These are phyloP conservation scores for Xylaria bambusicola DNA, from an alignment of 495 filamentous ascomycete species.

Conservation along the genomic window DNA sequence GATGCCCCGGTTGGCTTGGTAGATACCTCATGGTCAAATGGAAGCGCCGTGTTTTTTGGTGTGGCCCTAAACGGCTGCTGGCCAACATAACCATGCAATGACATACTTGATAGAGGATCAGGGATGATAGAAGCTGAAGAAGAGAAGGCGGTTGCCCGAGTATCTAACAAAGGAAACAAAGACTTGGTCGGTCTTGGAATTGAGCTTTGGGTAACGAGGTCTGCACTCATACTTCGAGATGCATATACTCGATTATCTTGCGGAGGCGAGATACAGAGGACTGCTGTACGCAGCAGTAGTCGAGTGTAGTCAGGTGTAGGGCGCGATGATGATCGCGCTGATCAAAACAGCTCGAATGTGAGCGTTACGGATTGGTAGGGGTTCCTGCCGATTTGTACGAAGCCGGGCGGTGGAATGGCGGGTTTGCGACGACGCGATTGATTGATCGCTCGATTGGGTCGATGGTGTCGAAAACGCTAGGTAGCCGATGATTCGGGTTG, in stretches of 20 bases:
- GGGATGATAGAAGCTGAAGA: slow-evolving; percentile 30
- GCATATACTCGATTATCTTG: slow-evolving; percentile 37
- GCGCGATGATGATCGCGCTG: slow-evolving; percentile 46
- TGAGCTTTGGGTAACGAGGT: slow-evolving; percentile 36
- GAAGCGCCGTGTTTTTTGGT: slow-evolving; percentile 42
- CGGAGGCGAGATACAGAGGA: slow-evolving; percentile 19
- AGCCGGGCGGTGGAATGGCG: slow-evolving; percentile 9
- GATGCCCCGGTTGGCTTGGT: slow-evolving; percentile 51
- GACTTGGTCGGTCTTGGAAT: slow-evolving; percentile 33
- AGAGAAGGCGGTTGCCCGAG: slow-evolving; percentile 38
- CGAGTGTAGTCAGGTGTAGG: slow-evolving; percentile 20
- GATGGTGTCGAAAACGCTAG: neutral
- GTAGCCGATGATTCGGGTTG: neutral
- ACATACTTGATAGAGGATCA: slow-evolving; percentile 36
- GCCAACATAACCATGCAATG: slow-evolving; percentile 36
- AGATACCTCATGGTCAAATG: slow-evolving; percentile 51
- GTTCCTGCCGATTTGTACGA: slow-evolving; percentile 2
- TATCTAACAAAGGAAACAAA: slow-evolving; percentile 38
- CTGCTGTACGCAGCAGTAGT: slow-evolving; percentile 20
- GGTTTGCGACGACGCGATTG: slow-evolving; percentile 4
- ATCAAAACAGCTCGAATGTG: slow-evolving; percentile 37
- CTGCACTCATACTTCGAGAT: slow-evolving; percentile 49
- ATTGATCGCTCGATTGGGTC: slow-evolving; percentile 3
- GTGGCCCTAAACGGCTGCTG: slow-evolving; percentile 37
- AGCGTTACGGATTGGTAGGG: slow-evolving; percentile 17